Conservation (phyloP, 768 basidiomycete genomes). For the Lentinula detonsa region DNA sequence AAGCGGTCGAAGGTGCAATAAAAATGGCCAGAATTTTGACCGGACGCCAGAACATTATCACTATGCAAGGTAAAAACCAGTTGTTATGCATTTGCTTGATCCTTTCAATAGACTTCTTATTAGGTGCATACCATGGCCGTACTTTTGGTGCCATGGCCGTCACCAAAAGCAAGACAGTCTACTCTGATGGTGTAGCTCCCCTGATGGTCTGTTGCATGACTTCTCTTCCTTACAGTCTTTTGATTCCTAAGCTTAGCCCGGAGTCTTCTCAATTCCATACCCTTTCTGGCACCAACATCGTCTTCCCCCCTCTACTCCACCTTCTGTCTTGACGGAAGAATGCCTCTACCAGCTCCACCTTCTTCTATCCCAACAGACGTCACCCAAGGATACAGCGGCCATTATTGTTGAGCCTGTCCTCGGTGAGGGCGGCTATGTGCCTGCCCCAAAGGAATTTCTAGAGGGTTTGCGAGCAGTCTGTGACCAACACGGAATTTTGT, state of each 20-base stretch:
- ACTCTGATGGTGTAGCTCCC: slow-evolving; percentile 72
- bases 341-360: slow-evolving; percentile 81
- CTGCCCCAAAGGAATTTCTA: slow-evolving; percentile 77
- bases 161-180: slow-evolving; percentile 91
- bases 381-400: slow-evolving; percentile 86
- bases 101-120: background rate
- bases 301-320: slow-evolving; percentile 46
- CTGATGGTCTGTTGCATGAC: slow-evolving; percentile 58
- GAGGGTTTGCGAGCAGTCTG: slow-evolving; percentile 78
- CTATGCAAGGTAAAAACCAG: slow-evolving; percentile 69
- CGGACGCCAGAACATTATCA: slow-evolving; percentile 80
- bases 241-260: slow-evolving; percentile 46
- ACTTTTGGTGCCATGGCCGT: slow-evolving; percentile 81
- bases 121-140: background rate
- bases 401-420: slow-evolving; percentile 90
- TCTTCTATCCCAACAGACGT: slow-evolving; percentile 68
- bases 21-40: slow-evolving; percentile 83
- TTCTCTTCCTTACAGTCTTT: background rate
- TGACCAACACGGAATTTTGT: slow-evolving; percentile 77
- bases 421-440: slow-evolving; percentile 94
- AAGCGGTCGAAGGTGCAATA: slow-evolving; percentile 85
- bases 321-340: slow-evolving; percentile 50
- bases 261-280: slow-evolving; percentile 75
- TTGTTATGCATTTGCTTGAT: background rate
- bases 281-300: slow-evolving; percentile 92